These are phyloP conservation scores for Rosa chinensis DNA, from an alignment of 306 rosid genomes.

Conservation along the genomic window DNA sequence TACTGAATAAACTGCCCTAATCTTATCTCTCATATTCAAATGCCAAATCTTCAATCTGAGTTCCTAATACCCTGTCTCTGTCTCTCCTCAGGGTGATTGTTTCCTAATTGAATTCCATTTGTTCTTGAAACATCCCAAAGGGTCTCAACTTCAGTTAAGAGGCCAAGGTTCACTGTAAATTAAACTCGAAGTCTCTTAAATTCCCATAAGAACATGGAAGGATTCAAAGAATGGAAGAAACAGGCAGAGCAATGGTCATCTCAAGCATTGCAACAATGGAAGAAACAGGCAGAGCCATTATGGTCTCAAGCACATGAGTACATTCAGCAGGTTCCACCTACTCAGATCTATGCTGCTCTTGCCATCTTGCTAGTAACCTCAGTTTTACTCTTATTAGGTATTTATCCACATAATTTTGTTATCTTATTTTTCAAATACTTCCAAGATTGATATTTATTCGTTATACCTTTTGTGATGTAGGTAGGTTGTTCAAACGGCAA, in stretches of 20 bases:
- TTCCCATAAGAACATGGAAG: constrained; percentile 1
- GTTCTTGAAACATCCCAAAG: neutral
- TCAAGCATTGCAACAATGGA: constrained; percentile 22
- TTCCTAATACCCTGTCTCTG: neutral
- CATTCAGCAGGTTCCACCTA: constrained; percentile 50
- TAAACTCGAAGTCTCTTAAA: neutral
- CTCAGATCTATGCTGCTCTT: constrained; percentile 58
- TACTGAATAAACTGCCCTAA: neutral
- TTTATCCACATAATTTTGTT: neutral
- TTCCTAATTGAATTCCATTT: neutral
- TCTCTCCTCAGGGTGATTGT: neutral
- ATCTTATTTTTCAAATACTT: neutral
- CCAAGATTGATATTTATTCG: neutral
- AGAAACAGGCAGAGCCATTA: neutral
- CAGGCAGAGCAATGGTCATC: constrained; percentile 32
- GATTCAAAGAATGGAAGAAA: constrained; percentile 51
- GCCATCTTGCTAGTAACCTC: constrained; percentile 49
- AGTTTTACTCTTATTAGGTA: constrained; percentile 46
- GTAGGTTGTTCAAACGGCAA: constrained; percentile 60
- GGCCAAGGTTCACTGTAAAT: neutral
- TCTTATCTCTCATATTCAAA: neutral
- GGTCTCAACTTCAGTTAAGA: constrained; percentile 3
- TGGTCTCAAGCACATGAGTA: constrained; percentile 25
- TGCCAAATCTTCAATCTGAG: neutral
- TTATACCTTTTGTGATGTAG: constrained; percentile 38